Evolutionary conservation across 129 eudicot genomes (phyloP).

Genomic region (Helianthus annuus): HanXRQr2.0-SUNRISE NC_035439.2:82091925-82092424

Average conservation of each 20-base stretch:
- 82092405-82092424: background rate
- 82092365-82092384: background rate
- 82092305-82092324: slow-evolving; percentile 74
- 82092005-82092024: background rate
- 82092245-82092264: slow-evolving; percentile 81
- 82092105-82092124: background rate
- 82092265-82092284: slow-evolving; percentile 78
- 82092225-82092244: slow-evolving; percentile 21
- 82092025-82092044: background rate
- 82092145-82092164: background rate
- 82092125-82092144: background rate
- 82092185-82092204: background rate
- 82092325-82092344: slow-evolving; percentile 97
- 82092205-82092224: background rate
- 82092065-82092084: slow-evolving; percentile 3
- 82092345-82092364: slow-evolving; percentile 39
- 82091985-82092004: background rate
- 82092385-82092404: background rate
- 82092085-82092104: background rate
- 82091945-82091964: background rate
- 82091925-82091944: background rate
- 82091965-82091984: background rate
- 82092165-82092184: background rate
- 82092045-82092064: background rate
- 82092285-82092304: slow-evolving; percentile 73